Evolutionary conservation across 805 yeast species (phyloP), one percentile per base, ranked within the genome.

Genomic region (Yarrowia porcina): DNA sequence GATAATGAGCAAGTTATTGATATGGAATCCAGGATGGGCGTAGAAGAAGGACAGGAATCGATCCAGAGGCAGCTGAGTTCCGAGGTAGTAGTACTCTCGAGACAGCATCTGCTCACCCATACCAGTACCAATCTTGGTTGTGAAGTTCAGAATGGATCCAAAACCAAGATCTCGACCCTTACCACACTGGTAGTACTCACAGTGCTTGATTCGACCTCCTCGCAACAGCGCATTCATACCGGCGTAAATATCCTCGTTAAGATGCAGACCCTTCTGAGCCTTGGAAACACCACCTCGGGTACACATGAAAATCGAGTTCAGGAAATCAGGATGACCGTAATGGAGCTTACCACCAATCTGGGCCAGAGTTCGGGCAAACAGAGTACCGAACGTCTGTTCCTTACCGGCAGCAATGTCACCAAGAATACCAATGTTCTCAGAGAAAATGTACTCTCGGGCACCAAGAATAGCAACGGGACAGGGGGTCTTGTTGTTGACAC

Each of bases 361-460:
- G 0, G 97, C 94, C 67, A 92, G 77, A 0, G 97, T 91, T 71
- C 97, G 81, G 0, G 97, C 96, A 79, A 93, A 92, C 69, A 93
- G 77, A 0, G 98, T 92, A 25, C 98, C 98, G 78, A 92, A 92
- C 1, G 98, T 92, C 75, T 93, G 97, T 72, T 92, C 98, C 74
- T 92, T 92, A 9, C 97, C 97, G 20, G 98, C 98, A 21, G 97
- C 97, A 68, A 92, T 89, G 75, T 92, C 97, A 52, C 97, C 98
- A 42, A 92, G 78, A 12, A 92, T 87, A 64, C 98, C 98, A 65
- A 90, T 85, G 71, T 89, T 89, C 74, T 92, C 97, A 2, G 96
- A 88, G 76, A 93, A 93, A 30, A 93, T 91, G 72, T 90, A 91
- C 72, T 93, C 98, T 69, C 98, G 83, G 0, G 97, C 97, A 44